Base-by-base conservation (phyloP, 2,329 filamentous ascomycete species). In the Capronia coronata region DNA sequence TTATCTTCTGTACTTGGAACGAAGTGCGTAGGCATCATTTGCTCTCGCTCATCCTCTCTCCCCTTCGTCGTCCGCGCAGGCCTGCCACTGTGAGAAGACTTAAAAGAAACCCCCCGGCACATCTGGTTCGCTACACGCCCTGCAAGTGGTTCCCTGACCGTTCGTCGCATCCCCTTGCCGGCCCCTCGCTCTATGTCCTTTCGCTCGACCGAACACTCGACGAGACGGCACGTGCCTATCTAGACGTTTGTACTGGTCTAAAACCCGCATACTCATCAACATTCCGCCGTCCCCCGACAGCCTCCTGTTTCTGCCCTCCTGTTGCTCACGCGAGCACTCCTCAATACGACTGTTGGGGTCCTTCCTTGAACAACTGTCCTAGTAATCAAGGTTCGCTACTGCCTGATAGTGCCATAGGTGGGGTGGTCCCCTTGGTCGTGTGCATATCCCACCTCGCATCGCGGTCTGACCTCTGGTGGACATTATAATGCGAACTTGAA, bases 211-310 rank as follows among this genome's bases (percentile, higher is more conserved):
- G 35, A 54, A 51, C 54, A 56, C 45, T 47, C 54, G 54, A 56
- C 32, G 32, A 40, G 25, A 39, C 39, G 27, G 46, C 54, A 56
- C 54, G 54, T 56, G 54, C 54, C 44, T 38, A 29, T 51, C 46
- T 54, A 22, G 37, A 53, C 48, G 47, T 56, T 56, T 54, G 52
- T 51, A 56, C 54, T 56, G 54, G 54, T 56, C 54, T 56, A 51
- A 48, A 48, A 18, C 22, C 41, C 45, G 11, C 29, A 25, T 16
- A 18, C 27, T 21, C 35, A 41, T 34, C 18, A 23, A 38, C 21
- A 18, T 44, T 35, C 38, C 29, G 32, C 49, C 19, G 13, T 40
- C 23, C 44, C 14, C 35, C 14, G 13, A n/a, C n/a, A n/a, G n/a
- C n/a, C n/a, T n/a, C n/a, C n/a, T n/a, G n/a, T n/a, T n/a, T n/a